Evolutionary conservation across 2,329 filamentous ascomycete genomes (phyloP).

Genomic region (Hypoxylon sp.): DNA sequence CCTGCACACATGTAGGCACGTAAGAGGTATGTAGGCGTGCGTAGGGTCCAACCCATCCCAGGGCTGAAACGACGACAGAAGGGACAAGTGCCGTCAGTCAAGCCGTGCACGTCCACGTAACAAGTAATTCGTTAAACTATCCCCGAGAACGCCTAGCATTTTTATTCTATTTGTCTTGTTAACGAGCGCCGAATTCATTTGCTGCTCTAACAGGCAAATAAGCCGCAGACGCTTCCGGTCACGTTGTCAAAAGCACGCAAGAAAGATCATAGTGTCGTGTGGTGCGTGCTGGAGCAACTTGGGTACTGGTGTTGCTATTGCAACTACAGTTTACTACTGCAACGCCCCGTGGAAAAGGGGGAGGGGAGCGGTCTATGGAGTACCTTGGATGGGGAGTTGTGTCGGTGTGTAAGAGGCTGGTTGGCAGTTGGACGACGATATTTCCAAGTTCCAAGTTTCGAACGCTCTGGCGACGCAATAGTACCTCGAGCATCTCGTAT

Average conservation of each 20-base stretch:
- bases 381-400: neutral
- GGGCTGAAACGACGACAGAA: slow-evolving; percentile 33
- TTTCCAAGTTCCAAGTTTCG: slow-evolving; percentile 24
- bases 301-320: neutral
- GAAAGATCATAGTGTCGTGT: slow-evolving; percentile 3
- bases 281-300: slow-evolving; percentile 17
- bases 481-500: neutral
- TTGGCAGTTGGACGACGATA: slow-evolving; percentile 29
- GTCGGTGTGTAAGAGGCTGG: slow-evolving; percentile 25
- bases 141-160: slow-evolving; percentile 20
- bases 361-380: neutral
- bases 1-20: neutral
- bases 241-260: slow-evolving; percentile 17
- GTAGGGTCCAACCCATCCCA: slow-evolving; percentile 13
- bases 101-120: slow-evolving; percentile 28
- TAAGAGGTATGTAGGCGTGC: neutral
- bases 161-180: slow-evolving; percentile 16
- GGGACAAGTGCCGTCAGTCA: slow-evolving; percentile 18
- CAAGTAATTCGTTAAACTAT: slow-evolving; percentile 17
- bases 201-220: slow-evolving; percentile 32
- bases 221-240: slow-evolving; percentile 27
- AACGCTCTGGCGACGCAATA: slow-evolving; percentile 2
- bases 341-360: slow-evolving; percentile 4
- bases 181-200: slow-evolving; percentile 8
- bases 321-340: neutral